phyloP scores from a whole-genome alignment of 2,329 filamentous ascomycete species.

The Cladobotryum protrusum region DNA sequence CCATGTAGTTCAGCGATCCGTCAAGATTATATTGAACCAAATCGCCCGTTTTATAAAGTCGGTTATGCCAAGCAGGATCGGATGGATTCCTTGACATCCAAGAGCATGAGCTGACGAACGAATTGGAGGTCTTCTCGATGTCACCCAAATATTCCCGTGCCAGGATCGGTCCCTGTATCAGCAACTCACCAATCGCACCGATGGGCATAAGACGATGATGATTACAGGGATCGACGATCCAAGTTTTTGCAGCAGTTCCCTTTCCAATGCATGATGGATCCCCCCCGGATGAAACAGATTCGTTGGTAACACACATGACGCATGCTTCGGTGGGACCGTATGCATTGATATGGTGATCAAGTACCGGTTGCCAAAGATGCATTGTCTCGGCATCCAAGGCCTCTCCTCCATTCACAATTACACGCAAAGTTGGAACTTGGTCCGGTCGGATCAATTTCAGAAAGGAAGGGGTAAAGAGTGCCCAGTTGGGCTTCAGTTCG shows the following conservation, averaged over 20 bases:
- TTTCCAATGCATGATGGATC: conserved; percentile 5
- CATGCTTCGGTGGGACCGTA: conserved; percentile 38
- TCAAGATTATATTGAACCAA: too few species aligned
- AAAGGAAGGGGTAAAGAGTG: conserved; percentile 8
- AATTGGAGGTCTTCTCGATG: conserved; percentile 32
- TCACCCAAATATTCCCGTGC: conserved; percentile 43
- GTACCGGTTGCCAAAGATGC: conserved; percentile 15
- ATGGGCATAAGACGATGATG: conserved; percentile 16
- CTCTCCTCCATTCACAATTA: conserved; percentile 10
- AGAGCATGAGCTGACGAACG: conserved; percentile 35
- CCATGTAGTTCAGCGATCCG: too few species aligned
- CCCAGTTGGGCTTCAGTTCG: conserved; percentile 5
- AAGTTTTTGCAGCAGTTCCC: conserved; percentile 10
- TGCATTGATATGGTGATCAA: conserved; percentile 29
- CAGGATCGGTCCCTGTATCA: conserved; percentile 37
- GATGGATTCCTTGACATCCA: too few species aligned
- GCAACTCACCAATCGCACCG: conserved; percentile 24
- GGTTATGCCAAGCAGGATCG: too few species aligned
- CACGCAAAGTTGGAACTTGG: conserved; percentile 6
- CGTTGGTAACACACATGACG: conserved; percentile 16
- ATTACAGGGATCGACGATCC: conserved; percentile 18
- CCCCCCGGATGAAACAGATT: not conserved
- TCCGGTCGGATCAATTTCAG: conserved; percentile 5
- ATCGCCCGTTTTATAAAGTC: too few species aligned
- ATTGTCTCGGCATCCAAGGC: not conserved